These are phyloP conservation scores for Eucalyptus pauciflora DNA, from an alignment of 345 rosid species.

Conservation along the genomic window DNA sequence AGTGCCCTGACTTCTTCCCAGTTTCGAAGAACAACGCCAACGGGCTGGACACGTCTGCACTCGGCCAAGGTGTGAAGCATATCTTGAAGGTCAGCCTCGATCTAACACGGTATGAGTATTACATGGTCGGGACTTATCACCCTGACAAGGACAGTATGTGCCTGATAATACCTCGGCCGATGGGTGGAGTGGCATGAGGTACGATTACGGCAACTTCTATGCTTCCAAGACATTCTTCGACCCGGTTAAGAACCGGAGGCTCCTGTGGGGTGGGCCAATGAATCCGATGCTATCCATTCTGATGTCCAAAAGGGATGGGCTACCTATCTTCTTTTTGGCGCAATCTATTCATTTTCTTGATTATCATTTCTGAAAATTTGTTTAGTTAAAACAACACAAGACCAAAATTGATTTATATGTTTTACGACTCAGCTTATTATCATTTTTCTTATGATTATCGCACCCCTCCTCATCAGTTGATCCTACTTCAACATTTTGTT, in stretches of 20 bases:
- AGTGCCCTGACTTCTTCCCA: constrained; percentile 87
- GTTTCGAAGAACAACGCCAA: constrained; percentile 16
- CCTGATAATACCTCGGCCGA: constrained; percentile 46
- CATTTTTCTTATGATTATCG: background rate
- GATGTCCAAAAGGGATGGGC: constrained; percentile 67
- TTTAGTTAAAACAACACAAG: background rate
- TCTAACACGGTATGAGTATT: constrained; percentile 58
- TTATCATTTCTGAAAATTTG: background rate
- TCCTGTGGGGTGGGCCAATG: constrained; percentile 82
- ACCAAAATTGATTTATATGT: background rate
- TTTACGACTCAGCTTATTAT: background rate
- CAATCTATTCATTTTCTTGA: background rate
- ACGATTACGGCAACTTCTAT: constrained; percentile 74
- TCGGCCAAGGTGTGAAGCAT: constrained; percentile 21
- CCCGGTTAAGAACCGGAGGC: constrained; percentile 28
- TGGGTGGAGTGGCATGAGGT: constrained; percentile 71
- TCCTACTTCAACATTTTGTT: background rate
- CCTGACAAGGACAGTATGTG: constrained; percentile 24
- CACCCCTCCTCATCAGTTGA: background rate
- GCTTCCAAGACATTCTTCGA: constrained; percentile 86
- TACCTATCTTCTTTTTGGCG: background rate
- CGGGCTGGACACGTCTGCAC: constrained; percentile 38
- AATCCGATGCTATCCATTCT: constrained; percentile 32
- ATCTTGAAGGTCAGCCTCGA: constrained; percentile 76
- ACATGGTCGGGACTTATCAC: constrained; percentile 50